A percentile compares a stretch with the other conserved stretches of the same genome.
Evolutionary conservation across 257 asterid species (phyloP).

Genomic region (Ilex aquifolium): DNA sequence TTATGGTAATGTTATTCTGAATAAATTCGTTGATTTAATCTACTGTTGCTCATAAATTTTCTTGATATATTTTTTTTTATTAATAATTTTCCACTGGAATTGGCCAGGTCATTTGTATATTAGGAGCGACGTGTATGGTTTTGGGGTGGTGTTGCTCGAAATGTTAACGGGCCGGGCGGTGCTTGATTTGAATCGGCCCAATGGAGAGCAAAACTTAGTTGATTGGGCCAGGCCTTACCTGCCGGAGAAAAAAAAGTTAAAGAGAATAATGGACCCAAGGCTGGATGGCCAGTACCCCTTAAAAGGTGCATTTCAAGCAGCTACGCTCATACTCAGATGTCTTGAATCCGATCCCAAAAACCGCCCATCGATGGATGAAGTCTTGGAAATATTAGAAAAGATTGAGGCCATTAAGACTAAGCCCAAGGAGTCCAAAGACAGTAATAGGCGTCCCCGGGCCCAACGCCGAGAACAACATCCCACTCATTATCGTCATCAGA

Average conservation of each 20-base stretch:
- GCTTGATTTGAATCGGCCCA: slow-evolving; percentile 56
- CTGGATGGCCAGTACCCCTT: slow-evolving; percentile 55
- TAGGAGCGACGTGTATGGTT: slow-evolving; percentile 81
- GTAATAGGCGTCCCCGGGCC: background rate
- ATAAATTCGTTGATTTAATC: too few relatives aligned
- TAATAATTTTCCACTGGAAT: background rate
- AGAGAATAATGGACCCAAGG: slow-evolving; percentile 60
- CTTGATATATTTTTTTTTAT: background rate
- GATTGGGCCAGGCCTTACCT: slow-evolving; percentile 81
- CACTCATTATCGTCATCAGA: too few relatives aligned
- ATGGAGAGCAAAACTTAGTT: slow-evolving; percentile 40
- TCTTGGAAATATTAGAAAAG: slow-evolving; percentile 33
- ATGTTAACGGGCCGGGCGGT: slow-evolving; percentile 61
- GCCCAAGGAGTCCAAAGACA: slow-evolving; percentile 21
- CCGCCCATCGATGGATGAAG: slow-evolving; percentile 60
- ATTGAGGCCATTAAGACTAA: slow-evolving; percentile 24
- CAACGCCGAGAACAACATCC: too few relatives aligned
- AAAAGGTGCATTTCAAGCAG: slow-evolving; percentile 32
- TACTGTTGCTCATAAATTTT: background rate
- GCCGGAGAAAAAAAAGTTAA: slow-evolving; percentile 47
- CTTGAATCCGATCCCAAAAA: slow-evolving; percentile 60
- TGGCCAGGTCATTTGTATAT: slow-evolving; percentile 73
- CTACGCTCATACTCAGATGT: slow-evolving; percentile 46
- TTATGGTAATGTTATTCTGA: background rate
- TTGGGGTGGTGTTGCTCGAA: slow-evolving; percentile 74